Percentiles rank a stretch among this genome's conserved stretches.
Conservation (phyloP, 257 asterid genomes). For the Echites panduratus region DNA sequence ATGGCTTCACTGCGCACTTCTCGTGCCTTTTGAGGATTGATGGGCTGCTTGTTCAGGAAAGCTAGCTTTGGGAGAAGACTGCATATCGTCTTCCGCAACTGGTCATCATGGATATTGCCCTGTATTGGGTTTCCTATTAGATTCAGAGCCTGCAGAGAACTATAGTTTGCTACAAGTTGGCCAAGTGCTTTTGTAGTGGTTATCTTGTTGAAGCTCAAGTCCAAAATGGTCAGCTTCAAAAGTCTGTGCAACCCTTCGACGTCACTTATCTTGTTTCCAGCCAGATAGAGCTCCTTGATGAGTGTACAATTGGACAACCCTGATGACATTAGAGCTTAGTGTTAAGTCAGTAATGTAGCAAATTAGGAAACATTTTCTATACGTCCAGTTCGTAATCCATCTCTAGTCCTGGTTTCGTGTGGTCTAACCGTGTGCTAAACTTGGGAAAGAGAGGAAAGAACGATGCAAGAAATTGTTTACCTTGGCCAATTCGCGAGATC, state of each 20-base stretch:
- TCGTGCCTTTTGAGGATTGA: conserved; percentile 54
- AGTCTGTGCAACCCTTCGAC: conserved; percentile 86
- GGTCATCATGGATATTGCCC: conserved; percentile 59
- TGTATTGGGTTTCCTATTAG: conserved; percentile 76
- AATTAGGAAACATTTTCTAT: neutral
- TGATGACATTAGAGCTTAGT: conserved; percentile 19
- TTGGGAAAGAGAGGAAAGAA: neutral
- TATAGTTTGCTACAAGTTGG: conserved; percentile 80
- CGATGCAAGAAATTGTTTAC: too few species aligned
- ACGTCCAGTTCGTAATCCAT: neutral
- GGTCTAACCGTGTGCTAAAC: neutral
- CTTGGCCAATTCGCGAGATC: too few species aligned
- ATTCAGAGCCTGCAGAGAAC: conserved; percentile 58
- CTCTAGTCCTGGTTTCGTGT: neutral
- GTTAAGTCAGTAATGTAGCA: neutral
- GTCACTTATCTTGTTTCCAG: conserved; percentile 78
- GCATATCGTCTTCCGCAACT: conserved; percentile 49
- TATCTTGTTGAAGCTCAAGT: conserved; percentile 79
- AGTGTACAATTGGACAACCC: conserved; percentile 65
- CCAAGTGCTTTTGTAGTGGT: conserved; percentile 72
- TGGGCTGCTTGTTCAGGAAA: conserved; percentile 57
- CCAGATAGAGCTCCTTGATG: conserved; percentile 68
- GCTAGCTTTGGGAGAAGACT: conserved; percentile 65
- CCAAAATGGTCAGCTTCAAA: conserved; percentile 60
- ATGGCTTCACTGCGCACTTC: conserved; percentile 45